Conservation (phyloP, 371 early-diverging fungal species). For the Mucor saturninus region DNA sequence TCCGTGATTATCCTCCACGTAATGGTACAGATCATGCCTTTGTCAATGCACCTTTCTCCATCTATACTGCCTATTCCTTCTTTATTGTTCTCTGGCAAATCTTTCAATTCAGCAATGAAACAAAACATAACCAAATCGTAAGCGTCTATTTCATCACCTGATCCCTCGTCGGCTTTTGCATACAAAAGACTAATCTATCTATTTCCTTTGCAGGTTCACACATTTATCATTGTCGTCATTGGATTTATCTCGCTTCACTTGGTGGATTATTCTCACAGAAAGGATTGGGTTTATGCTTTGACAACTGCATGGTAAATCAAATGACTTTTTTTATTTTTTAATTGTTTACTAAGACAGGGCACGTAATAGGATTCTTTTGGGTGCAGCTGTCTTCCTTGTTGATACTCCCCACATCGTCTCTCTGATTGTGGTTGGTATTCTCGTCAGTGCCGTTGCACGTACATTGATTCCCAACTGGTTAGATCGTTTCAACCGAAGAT, state of each 20-base stretch:
- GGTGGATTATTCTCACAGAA: slow-evolving; percentile 51
- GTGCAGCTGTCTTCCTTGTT: slow-evolving; percentile 38
- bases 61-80: slow-evolving; percentile 43
- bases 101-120: slow-evolving; percentile 40
- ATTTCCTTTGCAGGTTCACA: slow-evolving; percentile 31
- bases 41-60: slow-evolving; percentile 54
- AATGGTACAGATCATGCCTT: slow-evolving; percentile 40
- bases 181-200: slow-evolving; percentile 1
- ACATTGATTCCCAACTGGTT: slow-evolving; percentile 48
- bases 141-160: slow-evolving; percentile 1
- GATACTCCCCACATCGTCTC: slow-evolving; percentile 40
- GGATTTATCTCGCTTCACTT: slow-evolving; percentile 49
- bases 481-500: slow-evolving; percentile 43
- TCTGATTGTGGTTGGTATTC: slow-evolving; percentile 47
- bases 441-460: slow-evolving; percentile 48
- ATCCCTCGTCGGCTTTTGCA: neutral
- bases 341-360: neutral
- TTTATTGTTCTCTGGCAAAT: slow-evolving; percentile 43
- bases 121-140: slow-evolving; percentile 42
- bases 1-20: slow-evolving; percentile 53
- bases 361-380: slow-evolving; percentile 37
- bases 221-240: slow-evolving; percentile 35
- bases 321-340: neutral
- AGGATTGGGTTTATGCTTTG: slow-evolving; percentile 54
- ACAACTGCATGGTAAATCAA: slow-evolving; percentile 51